phyloP scores from a whole-genome alignment of 768 basidiomycete species.

The Mycena sanguinolenta region DNA sequence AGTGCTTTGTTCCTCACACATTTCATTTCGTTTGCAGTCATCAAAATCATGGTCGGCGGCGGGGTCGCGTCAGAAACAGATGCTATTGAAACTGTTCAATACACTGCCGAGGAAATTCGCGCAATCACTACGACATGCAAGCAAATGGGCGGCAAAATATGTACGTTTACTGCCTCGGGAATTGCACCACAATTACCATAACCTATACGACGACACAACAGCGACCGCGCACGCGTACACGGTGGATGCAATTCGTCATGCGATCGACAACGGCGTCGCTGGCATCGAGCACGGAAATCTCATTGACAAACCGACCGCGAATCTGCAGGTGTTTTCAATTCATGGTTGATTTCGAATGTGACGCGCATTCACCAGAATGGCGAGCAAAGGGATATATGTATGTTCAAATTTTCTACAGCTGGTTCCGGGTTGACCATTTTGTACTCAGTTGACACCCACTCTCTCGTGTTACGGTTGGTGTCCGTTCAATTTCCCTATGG shows the following conservation, averaged over 20 bases:
- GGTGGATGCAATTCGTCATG: conserved; percentile 56
- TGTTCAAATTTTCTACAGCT: neutral
- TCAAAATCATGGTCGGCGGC: conserved; percentile 57
- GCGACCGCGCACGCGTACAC: conserved; percentile 52
- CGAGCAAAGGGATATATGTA: conserved; percentile 53
- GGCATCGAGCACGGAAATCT: conserved; percentile 65
- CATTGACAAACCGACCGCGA: conserved; percentile 53
- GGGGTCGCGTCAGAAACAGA: conserved; percentile 60
- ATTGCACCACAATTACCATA: neutral
- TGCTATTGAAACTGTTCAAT: conserved; percentile 58
- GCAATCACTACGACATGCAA: conserved; percentile 56
- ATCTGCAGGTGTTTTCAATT: conserved; percentile 41
- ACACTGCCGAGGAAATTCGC: conserved; percentile 55
- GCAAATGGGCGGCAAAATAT: conserved; percentile 55
- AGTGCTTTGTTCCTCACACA: neutral
- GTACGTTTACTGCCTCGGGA: conserved; percentile 39
- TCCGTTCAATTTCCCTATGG: neutral
- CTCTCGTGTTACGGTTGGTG: conserved; percentile 52
- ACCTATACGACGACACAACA: conserved; percentile 7
- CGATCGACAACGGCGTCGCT: conserved; percentile 57
- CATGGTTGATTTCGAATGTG: neutral
- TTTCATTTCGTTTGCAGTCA: conserved; percentile 38
- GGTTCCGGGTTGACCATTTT: neutral
- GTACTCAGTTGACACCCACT: conserved; percentile 53
- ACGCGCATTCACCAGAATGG: conserved; percentile 46